These are phyloP conservation scores for Trifolium subterraneum DNA, from an alignment of 306 rosid species.

Conservation along the genomic window DNA sequence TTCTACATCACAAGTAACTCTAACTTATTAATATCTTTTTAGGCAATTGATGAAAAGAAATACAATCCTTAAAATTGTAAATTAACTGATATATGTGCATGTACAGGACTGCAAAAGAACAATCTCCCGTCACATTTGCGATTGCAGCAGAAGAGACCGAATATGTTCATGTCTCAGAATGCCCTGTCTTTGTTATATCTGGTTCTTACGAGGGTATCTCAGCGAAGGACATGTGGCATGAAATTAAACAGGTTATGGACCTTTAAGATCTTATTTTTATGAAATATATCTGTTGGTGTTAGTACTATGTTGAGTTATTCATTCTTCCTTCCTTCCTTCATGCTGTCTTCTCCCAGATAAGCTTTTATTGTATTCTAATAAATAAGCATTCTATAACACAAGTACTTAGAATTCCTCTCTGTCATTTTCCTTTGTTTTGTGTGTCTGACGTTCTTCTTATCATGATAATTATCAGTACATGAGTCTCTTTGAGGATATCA, in stretches of 20 bases:
- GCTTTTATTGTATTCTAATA: slow-evolving; percentile 19
- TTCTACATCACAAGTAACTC: slow-evolving; percentile 82
- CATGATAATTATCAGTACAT: slow-evolving; percentile 29
- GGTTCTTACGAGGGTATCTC: no score
- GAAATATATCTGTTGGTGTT: no score
- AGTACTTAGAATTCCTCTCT: slow-evolving; percentile 30
- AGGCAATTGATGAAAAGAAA: slow-evolving; percentile 24
- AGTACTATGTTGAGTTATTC: no score
- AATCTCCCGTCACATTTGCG: no score
- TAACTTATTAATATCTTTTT: slow-evolving; percentile 20
- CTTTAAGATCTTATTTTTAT: no score
- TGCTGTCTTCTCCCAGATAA: slow-evolving; percentile 28
- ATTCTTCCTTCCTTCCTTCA: slow-evolving; percentile 31
- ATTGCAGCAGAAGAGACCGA: no score
- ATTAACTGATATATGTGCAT: no score
- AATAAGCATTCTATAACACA: slow-evolving; percentile 35
- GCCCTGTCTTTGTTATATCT: no score
- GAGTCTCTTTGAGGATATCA: slow-evolving; percentile 24
- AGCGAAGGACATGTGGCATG: no score
- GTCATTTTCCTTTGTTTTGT: slow-evolving; percentile 34
- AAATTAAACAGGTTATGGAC: no score
- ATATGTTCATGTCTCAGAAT: no score
- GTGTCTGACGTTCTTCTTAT: slow-evolving; percentile 23
- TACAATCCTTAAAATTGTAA: slow-evolving; percentile 17
- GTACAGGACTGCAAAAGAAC: no score